Conservation (phyloP, 1,139 yeast species). For the Hyphopichia buzzinii region DNA sequence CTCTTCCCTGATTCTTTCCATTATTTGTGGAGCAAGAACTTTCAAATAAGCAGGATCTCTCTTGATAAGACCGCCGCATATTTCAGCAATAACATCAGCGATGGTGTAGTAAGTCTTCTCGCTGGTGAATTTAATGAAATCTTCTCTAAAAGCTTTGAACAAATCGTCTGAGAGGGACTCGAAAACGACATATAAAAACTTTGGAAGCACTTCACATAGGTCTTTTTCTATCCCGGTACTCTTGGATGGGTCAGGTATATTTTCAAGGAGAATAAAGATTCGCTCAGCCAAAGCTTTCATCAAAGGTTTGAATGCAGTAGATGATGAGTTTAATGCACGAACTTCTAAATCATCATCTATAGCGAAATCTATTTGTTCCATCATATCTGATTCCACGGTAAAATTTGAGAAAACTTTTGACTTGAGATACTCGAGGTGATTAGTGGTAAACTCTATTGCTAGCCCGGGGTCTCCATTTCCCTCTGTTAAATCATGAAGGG, state of each 20-base stretch:
- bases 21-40: constrained; percentile 42
- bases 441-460: constrained; percentile 72
- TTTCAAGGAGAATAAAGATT: constrained; percentile 67
- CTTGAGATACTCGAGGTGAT: constrained; percentile 55
- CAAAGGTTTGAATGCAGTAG: constrained; percentile 67
- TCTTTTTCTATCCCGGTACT: constrained; percentile 49
- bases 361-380: constrained; percentile 13
- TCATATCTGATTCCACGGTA: constrained; percentile 8
- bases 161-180: constrained; percentile 70
- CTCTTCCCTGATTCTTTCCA: constrained; percentile 61
- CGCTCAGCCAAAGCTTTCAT: constrained; percentile 57
- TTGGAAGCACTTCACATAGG: constrained; percentile 58
- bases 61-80: constrained; percentile 67
- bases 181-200: constrained; percentile 62
- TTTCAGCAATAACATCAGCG: constrained; percentile 66
- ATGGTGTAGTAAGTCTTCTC: constrained; percentile 63
- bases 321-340: constrained; percentile 68
- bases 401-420: constrained; percentile 21
- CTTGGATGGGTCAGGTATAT: constrained; percentile 63
- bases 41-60: constrained; percentile 55
- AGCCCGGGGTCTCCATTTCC: constrained; percentile 48
- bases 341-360: constrained; percentile 46
- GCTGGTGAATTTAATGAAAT: constrained; percentile 54
- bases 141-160: constrained; percentile 51
- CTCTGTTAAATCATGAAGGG: constrained; percentile 55